phyloP scores from a whole-genome alignment of 257 asterid genomes.

The Knoxia roxburghii region DNA sequence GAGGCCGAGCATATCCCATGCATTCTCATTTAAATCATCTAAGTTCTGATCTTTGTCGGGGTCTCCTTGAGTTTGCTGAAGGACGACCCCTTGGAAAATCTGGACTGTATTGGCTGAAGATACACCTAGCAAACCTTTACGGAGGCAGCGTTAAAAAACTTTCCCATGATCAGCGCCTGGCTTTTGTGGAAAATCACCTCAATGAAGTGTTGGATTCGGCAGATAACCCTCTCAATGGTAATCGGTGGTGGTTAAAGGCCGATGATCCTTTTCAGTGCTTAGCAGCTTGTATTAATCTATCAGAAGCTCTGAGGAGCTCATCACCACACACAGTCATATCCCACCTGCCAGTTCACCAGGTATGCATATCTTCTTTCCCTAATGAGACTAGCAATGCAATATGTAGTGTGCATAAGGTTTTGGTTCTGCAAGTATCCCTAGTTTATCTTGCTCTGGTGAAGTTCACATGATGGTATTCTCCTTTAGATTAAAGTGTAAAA shows the following conservation, averaged over 20 bases:
- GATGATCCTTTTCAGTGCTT: constrained; percentile 97
- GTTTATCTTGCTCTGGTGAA: background rate
- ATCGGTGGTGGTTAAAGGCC: constrained; percentile 89
- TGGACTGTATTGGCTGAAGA: constrained; percentile 80
- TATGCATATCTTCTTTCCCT: constrained; percentile 23
- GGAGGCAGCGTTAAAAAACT: constrained; percentile 89
- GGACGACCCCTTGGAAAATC: constrained; percentile 82
- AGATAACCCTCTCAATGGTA: constrained; percentile 67
- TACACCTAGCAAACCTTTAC: constrained; percentile 87
- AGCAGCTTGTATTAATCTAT: constrained; percentile 82
- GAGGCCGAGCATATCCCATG: constrained; percentile 99
- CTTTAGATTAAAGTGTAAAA: background rate
- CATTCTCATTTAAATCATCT: constrained; percentile 95
- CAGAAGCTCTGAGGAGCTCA: constrained; percentile 79
- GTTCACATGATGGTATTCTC: background rate
- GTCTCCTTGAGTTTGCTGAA: constrained; percentile 93
- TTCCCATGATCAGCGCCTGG: constrained; percentile 74
- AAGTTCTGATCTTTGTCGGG: constrained; percentile 92
- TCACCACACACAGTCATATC: constrained; percentile 81
- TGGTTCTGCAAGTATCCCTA: background rate
- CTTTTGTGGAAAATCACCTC: constrained; percentile 73
- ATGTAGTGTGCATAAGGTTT: background rate
- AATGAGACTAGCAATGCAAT: background rate
- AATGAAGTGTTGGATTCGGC: constrained; percentile 83
- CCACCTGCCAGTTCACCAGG: constrained; percentile 93